Base-by-base conservation (phyloP, 768 basidiomycete species). In the Kwoniella sp. region DNA sequence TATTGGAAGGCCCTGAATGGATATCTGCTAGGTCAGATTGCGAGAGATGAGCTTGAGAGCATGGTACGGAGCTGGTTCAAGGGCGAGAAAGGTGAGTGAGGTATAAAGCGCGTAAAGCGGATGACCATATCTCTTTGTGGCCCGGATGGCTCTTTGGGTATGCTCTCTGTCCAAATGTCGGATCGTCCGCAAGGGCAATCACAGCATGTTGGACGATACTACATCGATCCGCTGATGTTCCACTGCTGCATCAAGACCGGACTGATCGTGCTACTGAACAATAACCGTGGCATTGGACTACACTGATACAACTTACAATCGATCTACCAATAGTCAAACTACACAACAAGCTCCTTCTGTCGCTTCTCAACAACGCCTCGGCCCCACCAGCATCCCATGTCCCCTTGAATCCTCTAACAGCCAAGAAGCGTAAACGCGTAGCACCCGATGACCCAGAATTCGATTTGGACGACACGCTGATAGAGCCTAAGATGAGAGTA, bases 1-100 rank as follows among this genome's bases (percentile, higher is more conserved):
- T 77, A 77, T 48, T 77, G 75, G 75, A 77, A 74, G 46, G 73
- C 75, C 21, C 30, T 77, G 29, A 72, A 77, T 62, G 75, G 68
- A 55, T 77, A 77, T 63, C 50, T 77, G n/a, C 49, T 72, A 27
- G 75, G 73, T 27, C 72, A 74, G 54, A 29, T 77, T n/a, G 71
- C 67, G 22, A 47, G 65, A 27, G 49, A 55, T 8, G 75, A 77
- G 47, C 37, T 77, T 60, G 64, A 60, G 36, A 59, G 54, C 2
- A 70, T 77, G 72, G 70, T 74, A 0, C 63, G 50, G 33, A 63
- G 65, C 1, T 77, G 72, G 70, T 50, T 77, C 24, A 77, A 77
- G 26, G 75, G 72, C 0, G 56, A 68, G 29, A 69, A 70, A 33
- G 15, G 75, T 77, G 55, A 64, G 71, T 72, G 36, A 9, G 36